A percentile compares a stretch with the other conserved stretches of the same genome.
These are phyloP conservation scores for Corynascus novoguineensis DNA, from an alignment of 495 filamentous ascomycete genomes.

Conservation along the genomic window DNA sequence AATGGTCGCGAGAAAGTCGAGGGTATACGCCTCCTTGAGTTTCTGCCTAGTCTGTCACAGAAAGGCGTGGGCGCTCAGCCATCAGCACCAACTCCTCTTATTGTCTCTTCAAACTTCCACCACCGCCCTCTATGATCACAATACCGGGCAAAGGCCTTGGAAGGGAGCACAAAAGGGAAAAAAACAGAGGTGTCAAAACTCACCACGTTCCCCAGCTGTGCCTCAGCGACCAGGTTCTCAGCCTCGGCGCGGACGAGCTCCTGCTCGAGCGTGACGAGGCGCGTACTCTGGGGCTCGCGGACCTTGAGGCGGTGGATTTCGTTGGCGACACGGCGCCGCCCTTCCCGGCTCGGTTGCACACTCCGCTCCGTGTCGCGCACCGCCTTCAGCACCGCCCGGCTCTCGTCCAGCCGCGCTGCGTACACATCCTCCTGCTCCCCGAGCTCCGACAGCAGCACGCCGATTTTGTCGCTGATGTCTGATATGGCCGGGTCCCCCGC, in stretches of 20 bases:
- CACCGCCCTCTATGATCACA: too few relatives aligned
- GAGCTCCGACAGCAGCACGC: slow-evolving; percentile 82
- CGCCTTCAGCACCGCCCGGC: slow-evolving; percentile 71
- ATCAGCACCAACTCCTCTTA: slow-evolving; percentile 12
- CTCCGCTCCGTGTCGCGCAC: slow-evolving; percentile 88
- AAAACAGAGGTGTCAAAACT: slow-evolving; percentile 19
- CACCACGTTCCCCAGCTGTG: slow-evolving; percentile 91
- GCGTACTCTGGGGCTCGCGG: slow-evolving; percentile 76
- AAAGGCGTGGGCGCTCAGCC: too few relatives aligned
- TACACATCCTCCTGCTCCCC: slow-evolving; percentile 88
- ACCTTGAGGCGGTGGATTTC: slow-evolving; percentile 85
- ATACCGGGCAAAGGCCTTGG: too few relatives aligned
- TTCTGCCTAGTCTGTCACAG: slow-evolving; percentile 74
- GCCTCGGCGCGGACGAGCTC: slow-evolving; percentile 94
- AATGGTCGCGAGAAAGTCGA: slow-evolving; percentile 80
- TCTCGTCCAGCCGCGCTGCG: slow-evolving; percentile 81
- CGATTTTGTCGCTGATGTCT: slow-evolving; percentile 90
- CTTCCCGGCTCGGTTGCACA: slow-evolving; percentile 86
- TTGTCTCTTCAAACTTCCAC: too few relatives aligned
- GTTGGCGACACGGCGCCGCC: slow-evolving; percentile 76
- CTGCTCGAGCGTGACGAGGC: slow-evolving; percentile 79
- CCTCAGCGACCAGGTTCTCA: slow-evolving; percentile 91
- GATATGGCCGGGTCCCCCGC: slow-evolving; percentile 72
- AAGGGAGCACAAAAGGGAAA: background rate
- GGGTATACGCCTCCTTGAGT: slow-evolving; percentile 85